Conservation (phyloP, 805 yeast genomes). For the Candida golubevii region DNA sequence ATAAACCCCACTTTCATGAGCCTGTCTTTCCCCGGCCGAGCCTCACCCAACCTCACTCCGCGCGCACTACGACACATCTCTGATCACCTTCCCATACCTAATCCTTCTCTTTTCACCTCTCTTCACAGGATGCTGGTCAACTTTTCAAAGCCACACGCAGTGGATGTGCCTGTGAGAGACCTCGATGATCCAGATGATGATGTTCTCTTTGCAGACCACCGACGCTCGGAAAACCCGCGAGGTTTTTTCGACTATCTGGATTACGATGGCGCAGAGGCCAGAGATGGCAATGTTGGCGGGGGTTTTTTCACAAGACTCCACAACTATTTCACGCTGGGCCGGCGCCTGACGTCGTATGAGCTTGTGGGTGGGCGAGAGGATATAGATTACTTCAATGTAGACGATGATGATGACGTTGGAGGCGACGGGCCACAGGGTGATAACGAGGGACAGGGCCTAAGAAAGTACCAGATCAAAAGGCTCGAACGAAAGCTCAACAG, state of each 20-base stretch:
- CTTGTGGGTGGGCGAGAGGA: slow-evolving; percentile 5
- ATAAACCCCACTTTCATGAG: no score
- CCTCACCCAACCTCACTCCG: no score
- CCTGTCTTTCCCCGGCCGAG: no score
- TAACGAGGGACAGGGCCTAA: slow-evolving; percentile 1
- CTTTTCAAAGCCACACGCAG: slow-evolving; percentile 26
- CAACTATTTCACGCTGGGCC: background rate
- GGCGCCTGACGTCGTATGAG: slow-evolving; percentile 2
- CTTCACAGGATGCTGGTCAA: slow-evolving; percentile 3
- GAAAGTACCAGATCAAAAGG: slow-evolving; percentile 24
- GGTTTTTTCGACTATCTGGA: slow-evolving; percentile 16
- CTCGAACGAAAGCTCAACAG: slow-evolving; percentile 22
- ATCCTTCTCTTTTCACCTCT: background rate
- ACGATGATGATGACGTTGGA: slow-evolving; percentile 2
- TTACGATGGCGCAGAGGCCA: background rate
- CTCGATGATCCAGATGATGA: slow-evolving; percentile 45
- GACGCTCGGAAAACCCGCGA: background rate
- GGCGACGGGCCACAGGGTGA: background rate
- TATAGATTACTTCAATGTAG: slow-evolving; percentile 4
- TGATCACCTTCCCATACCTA: no score
- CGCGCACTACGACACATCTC: no score
- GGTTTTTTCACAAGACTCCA: background rate
- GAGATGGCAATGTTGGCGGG: background rate
- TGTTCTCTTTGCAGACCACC: slow-evolving; percentile 20
- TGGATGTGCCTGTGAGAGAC: slow-evolving; percentile 54